Percentiles rank a stretch among this genome's conserved stretches.
Conservation (phyloP, 495 filamentous ascomycete species). For the Podospora pseudocomata region DNA sequence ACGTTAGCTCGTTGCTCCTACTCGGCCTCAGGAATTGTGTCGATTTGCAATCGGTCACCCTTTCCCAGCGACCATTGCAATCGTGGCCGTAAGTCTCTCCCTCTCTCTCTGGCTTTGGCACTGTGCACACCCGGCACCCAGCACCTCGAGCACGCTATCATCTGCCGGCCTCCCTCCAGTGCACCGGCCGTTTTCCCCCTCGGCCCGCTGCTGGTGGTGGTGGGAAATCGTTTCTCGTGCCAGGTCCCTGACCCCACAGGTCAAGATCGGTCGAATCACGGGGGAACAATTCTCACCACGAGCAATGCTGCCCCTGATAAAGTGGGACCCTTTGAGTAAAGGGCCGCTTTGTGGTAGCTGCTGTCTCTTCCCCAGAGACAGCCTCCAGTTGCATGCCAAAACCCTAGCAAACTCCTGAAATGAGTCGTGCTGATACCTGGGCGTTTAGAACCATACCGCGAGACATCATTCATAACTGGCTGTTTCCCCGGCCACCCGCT, state of each 20-base stretch:
- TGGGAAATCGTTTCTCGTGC: slow-evolving; percentile 16
- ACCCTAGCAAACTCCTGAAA: slow-evolving; percentile 15
- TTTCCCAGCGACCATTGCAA: slow-evolving; percentile 42
- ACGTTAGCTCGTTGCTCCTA: slow-evolving; percentile 70
- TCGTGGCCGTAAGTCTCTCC: slow-evolving; percentile 59
- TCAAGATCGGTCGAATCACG: slow-evolving; percentile 27
- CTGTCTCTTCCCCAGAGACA: not conserved
- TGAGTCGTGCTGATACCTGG: slow-evolving; percentile 24
- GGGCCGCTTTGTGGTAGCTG: slow-evolving; percentile 18
- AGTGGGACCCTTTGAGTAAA: slow-evolving; percentile 28
- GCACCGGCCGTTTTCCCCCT: slow-evolving; percentile 1
- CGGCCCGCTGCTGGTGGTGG: not conserved
- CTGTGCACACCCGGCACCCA: not conserved
- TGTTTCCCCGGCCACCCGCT: slow-evolving; percentile 38
- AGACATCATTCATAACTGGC: slow-evolving; percentile 35
- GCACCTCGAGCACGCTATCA: not conserved
- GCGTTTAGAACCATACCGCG: slow-evolving; percentile 27
- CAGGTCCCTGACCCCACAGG: slow-evolving; percentile 14
- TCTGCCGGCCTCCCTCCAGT: not conserved
- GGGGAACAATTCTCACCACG: slow-evolving; percentile 17
- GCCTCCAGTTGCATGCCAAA: not conserved
- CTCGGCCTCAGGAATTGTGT: slow-evolving; percentile 47
- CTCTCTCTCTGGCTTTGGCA: slow-evolving; percentile 8
- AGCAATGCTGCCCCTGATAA: slow-evolving; percentile 28
- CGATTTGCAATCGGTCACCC: slow-evolving; percentile 47